phyloP scores from a whole-genome alignment of 441 rosid species.

The Brassica balearica region DNA sequence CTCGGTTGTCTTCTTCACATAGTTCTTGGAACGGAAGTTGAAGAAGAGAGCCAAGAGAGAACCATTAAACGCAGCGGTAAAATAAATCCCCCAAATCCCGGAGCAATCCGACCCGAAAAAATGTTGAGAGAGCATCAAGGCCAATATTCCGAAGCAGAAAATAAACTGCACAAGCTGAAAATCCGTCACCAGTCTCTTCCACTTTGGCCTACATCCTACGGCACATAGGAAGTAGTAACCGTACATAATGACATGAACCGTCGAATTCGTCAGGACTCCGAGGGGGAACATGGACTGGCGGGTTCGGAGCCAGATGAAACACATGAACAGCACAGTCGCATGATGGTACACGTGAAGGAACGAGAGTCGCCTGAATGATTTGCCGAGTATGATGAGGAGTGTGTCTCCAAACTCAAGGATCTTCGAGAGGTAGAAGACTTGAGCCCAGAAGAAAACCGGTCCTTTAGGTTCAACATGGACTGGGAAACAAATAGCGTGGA shows the following conservation, averaged over 20 bases:
- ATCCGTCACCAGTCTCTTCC: slow-evolving; percentile 3
- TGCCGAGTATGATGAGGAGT: background rate
- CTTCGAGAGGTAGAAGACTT: background rate
- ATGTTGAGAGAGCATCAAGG: background rate
- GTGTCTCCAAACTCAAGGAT: background rate
- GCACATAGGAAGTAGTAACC: background rate
- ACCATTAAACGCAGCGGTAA: background rate
- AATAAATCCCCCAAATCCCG: background rate
- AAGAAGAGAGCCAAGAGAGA: slow-evolving; percentile 4
- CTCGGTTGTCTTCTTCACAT: background rate
- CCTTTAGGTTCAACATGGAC: slow-evolving; percentile 49
- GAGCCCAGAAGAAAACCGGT: slow-evolving; percentile 56
- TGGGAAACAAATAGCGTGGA: slow-evolving; percentile 58
- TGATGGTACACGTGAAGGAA: slow-evolving; percentile 52
- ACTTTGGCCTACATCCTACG: background rate
- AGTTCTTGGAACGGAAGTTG: slow-evolving; percentile 4
- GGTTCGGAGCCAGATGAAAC: background rate
- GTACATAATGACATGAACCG: background rate
- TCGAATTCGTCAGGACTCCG: background rate
- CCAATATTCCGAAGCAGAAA: background rate
- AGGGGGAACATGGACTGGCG: background rate
- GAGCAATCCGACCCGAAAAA: background rate
- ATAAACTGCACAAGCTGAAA: background rate
- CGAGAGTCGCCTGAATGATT: background rate
- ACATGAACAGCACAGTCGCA: background rate